Percentiles rank a stretch among this genome's conserved stretches.
Evolutionary conservation across 495 filamentous ascomycete genomes (phyloP).

Genomic region (Schizothecium vesticola): DNA sequence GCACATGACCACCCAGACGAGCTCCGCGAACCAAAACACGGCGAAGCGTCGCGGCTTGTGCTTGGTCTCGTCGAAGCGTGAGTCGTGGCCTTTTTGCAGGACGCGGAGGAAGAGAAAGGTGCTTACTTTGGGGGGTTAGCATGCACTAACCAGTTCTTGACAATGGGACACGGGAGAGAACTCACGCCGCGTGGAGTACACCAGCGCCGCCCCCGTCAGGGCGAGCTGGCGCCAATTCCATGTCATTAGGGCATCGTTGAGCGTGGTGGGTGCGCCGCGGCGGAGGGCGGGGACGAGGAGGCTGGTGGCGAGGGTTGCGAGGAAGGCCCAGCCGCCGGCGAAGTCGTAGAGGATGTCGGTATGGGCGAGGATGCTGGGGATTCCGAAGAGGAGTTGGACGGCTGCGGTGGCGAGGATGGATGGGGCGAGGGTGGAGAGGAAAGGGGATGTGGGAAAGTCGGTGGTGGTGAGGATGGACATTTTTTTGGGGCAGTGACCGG

Average conservation of each 20-base stretch:
- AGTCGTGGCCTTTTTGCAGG: constrained; percentile 50
- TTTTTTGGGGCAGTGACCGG: too few relatives aligned
- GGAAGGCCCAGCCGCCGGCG: constrained; percentile 55
- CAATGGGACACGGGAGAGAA: background rate
- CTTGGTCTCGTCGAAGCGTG: constrained; percentile 56
- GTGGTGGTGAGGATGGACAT: constrained; percentile 49
- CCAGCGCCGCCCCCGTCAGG: constrained; percentile 46
- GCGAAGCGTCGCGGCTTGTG: constrained; percentile 47
- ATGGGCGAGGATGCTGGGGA: constrained; percentile 51
- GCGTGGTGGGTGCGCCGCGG: background rate
- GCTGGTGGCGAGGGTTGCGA: constrained; percentile 48
- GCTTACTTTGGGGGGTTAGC: constrained; percentile 40
- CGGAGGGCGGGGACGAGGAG: constrained; percentile 53
- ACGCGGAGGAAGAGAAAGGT: constrained; percentile 54
- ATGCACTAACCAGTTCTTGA: background rate
- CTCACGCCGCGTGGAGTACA: constrained; percentile 54
- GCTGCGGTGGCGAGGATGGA: constrained; percentile 49
- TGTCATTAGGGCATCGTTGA: constrained; percentile 22
- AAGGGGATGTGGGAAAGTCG: constrained; percentile 46
- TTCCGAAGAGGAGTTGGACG: constrained; percentile 48
- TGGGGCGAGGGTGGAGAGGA: constrained; percentile 56
- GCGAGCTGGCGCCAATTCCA: constrained; percentile 60
- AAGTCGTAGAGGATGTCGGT: constrained; percentile 60
- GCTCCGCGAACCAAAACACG: constrained; percentile 53
- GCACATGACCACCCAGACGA: constrained; percentile 56